These are phyloP conservation scores for Camelina sativa DNA, from an alignment of 345 rosid genomes.

Conservation along the genomic window DNA sequence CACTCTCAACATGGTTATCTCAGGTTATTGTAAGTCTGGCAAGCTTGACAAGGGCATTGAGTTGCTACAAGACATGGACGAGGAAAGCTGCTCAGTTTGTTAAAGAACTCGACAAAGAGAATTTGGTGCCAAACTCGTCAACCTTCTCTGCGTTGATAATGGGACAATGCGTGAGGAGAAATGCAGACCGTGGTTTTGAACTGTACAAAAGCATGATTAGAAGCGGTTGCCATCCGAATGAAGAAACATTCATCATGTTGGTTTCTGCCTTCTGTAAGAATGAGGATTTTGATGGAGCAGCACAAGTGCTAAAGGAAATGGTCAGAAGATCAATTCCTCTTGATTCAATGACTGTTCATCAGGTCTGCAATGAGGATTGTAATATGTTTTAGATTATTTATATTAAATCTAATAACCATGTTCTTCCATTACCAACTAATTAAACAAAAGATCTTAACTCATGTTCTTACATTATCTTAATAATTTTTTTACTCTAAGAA, in stretches of 20 bases:
- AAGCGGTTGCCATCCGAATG: slow-evolving; percentile 67
- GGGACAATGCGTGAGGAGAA: slow-evolving; percentile 76
- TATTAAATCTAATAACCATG: too few species aligned
- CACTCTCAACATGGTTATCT: slow-evolving; percentile 74
- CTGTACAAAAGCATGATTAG: slow-evolving; percentile 73
- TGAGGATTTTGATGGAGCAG: slow-evolving; percentile 74
- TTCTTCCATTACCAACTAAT: too few species aligned
- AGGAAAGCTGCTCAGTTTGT: slow-evolving; percentile 84
- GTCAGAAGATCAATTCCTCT: slow-evolving; percentile 54
- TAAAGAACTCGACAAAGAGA: slow-evolving; percentile 71
- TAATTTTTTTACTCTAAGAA: too few species aligned
- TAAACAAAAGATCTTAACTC: too few species aligned
- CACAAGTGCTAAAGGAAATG: slow-evolving; percentile 64
- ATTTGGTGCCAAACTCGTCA: slow-evolving; percentile 72
- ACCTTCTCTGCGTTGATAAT: slow-evolving; percentile 77
- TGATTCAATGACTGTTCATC: slow-evolving; percentile 44
- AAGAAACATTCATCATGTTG: slow-evolving; percentile 54
- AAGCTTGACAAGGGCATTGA: slow-evolving; percentile 68
- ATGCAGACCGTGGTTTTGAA: slow-evolving; percentile 71
- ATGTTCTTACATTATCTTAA: too few species aligned
- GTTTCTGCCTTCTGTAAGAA: slow-evolving; percentile 58
- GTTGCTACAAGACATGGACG: slow-evolving; percentile 67
- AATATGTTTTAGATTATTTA: too few species aligned
- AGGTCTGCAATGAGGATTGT: slow-evolving; percentile 54
- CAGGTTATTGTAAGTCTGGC: slow-evolving; percentile 63